These are phyloP conservation scores for Penicillium desertorum DNA, from an alignment of 495 filamentous ascomycete species.

Conservation along the genomic window DNA sequence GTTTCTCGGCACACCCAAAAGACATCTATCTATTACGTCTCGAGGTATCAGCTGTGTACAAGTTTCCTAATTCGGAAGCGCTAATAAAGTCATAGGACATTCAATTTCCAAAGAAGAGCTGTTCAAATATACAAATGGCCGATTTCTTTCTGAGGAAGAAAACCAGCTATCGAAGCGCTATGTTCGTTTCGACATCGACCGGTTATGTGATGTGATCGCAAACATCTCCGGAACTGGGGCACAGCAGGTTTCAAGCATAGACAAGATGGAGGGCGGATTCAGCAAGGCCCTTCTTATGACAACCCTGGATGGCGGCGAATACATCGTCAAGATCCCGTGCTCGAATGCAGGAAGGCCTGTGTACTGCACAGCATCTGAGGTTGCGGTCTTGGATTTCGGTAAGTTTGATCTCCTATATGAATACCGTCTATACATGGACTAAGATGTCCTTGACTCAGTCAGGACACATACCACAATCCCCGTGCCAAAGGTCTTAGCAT, in stretches of 20 bases:
- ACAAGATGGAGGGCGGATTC: background rate
- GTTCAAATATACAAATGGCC: constrained; percentile 30
- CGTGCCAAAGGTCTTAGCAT: constrained; percentile 12
- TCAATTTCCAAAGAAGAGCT: constrained; percentile 10
- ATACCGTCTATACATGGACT: background rate
- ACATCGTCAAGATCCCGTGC: background rate
- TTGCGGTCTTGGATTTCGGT: background rate
- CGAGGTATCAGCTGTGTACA: too few relatives aligned
- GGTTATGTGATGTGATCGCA: background rate
- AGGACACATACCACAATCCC: background rate
- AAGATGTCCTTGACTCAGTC: background rate
- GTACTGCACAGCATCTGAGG: background rate
- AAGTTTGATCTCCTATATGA: too few relatives aligned
- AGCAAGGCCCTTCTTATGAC: background rate
- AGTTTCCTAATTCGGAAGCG: too few relatives aligned
- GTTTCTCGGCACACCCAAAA: too few relatives aligned
- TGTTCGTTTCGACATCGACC: background rate
- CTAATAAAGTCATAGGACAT: too few relatives aligned
- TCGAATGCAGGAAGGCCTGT: background rate
- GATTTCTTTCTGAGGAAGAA: constrained; percentile 28
- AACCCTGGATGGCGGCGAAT: background rate
- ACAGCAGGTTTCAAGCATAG: background rate
- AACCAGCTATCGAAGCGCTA: constrained; percentile 8
- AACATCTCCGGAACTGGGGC: background rate
- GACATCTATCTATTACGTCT: too few relatives aligned